Conservation (phyloP, 2,329 filamentous ascomycete species). For the Claviceps paspali region DNA sequence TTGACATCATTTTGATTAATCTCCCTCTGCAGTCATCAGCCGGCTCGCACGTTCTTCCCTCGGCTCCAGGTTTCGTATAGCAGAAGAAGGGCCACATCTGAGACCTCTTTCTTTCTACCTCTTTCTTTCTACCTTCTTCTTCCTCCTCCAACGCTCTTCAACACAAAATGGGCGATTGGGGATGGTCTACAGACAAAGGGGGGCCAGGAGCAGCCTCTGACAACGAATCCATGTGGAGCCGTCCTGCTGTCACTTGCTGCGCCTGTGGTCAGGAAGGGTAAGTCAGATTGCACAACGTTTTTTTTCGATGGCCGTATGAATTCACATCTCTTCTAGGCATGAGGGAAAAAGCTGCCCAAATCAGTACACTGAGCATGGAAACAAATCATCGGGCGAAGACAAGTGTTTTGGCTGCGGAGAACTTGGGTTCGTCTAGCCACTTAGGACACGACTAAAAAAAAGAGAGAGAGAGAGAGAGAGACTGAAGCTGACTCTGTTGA, state of each 20-base stretch:
- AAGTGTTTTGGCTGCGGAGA: slow-evolving; percentile 25
- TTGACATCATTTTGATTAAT: no score
- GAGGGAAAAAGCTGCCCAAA: slow-evolving; percentile 5
- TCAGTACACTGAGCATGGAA: slow-evolving; percentile 1
- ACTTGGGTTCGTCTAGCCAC: slow-evolving; percentile 14
- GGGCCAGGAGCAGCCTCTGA: neutral
- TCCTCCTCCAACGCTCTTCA: no score
- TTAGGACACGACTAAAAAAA: no score
- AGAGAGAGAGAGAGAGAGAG: no score
- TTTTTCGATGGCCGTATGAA: neutral
- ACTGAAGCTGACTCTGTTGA: slow-evolving; percentile 3
- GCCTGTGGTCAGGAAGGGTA: slow-evolving; percentile 7
- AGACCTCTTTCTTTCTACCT: neutral
- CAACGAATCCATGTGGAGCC: slow-evolving; percentile 1
- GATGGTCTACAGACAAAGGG: slow-evolving; percentile 1
- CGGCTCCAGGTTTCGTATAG: no score
- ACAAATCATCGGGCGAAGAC: slow-evolving; percentile 9
- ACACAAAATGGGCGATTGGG: slow-evolving; percentile 5
- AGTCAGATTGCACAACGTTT: neutral
- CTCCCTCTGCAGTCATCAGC: no score
- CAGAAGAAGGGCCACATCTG: no score
- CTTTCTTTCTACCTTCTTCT: no score
- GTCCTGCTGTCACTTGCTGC: slow-evolving; percentile 1
- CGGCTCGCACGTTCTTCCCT: no score
- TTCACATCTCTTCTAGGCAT: slow-evolving; percentile 3